Percentiles rank a stretch among this genome's conserved stretches.
phyloP scores from a whole-genome alignment of 2,329 filamentous ascomycete genomes.

The Macrophomina phaseolina region DNA sequence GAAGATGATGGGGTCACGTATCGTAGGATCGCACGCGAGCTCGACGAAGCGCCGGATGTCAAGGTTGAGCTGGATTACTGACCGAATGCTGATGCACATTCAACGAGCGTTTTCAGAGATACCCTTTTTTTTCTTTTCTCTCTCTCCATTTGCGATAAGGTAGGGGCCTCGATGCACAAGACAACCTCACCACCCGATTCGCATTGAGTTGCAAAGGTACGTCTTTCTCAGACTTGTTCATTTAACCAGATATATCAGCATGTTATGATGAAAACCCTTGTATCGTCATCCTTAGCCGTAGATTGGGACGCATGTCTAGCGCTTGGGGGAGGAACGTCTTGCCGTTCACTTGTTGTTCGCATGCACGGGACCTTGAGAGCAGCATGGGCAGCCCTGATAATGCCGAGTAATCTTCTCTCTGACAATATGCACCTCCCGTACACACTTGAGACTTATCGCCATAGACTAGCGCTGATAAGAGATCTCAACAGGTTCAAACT shows the following conservation, averaged over 20 bases:
- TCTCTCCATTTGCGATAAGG: background rate
- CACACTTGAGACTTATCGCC: background rate
- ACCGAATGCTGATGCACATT: slow-evolving; percentile 19
- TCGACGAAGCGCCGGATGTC: slow-evolving; percentile 40
- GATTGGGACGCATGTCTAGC: slow-evolving; percentile 19
- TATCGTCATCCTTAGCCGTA: slow-evolving; percentile 99
- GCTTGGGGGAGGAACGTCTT: slow-evolving; percentile 24
- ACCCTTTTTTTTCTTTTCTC: background rate
- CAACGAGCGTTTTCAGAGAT: background rate
- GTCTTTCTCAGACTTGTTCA: slow-evolving; percentile 9
- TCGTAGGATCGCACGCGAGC: slow-evolving; percentile 31
- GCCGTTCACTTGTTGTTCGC: slow-evolving; percentile 1
- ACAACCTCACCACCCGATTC: background rate
- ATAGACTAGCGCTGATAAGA: background rate
- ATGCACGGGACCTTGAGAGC: slow-evolving; percentile 18
- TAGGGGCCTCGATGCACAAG: background rate
- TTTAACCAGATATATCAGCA: slow-evolving; percentile 11
- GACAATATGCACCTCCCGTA: background rate
- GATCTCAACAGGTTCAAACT: background rate
- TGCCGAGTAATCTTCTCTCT: slow-evolving; percentile 29
- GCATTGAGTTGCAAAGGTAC: background rate
- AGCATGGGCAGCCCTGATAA: slow-evolving; percentile 19
- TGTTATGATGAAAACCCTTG: slow-evolving; percentile 79
- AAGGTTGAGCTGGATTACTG: slow-evolving; percentile 57
- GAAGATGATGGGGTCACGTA: slow-evolving; percentile 33